Base-by-base conservation (phyloP, 2,329 filamentous ascomycete genomes). In the Conoideocrella luteorostrata region DNA sequence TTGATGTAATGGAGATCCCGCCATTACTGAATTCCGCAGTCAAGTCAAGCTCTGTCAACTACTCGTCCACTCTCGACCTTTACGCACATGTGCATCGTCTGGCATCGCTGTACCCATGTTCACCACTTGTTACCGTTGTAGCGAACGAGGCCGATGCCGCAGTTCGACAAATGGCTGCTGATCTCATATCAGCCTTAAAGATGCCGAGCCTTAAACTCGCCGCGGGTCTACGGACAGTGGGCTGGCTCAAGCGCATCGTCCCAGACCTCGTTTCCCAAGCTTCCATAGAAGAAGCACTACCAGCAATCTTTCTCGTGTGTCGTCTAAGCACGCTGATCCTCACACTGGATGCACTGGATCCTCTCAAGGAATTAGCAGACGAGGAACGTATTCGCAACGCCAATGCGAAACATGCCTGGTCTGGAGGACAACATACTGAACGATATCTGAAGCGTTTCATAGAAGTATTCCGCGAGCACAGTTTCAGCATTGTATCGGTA, bases 381-480 rank as follows among this genome's bases (percentile, higher is more conserved):
- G 87, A 95, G 57, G 91, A 96, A 63, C 82, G 64, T 39, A 58
- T 63, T 36, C 72, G 69, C 12, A 69, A 75, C 47, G 64, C 62
- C 44, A 64, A 71, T 26, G 58, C 64, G 12, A 56, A 62, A 5
- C 59, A 60, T 18, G 63, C 64, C 7, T 85, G 76, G 77, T 79
- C 76, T 3, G 80, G 80, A 1, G 91, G 91, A 0, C 89, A 95
- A 57, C 93, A 97, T 62, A 96, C 90, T 1, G 93, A 97, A 63
- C 78, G 89, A 41, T 98, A 89, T 56, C 69, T 98, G 34, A 98
- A 97, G 64, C 79, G 90, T 38, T 98, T 95, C 64, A 87, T 98
- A 55, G 93, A 98, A 61, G 89, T 98, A 22, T 97, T 97, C 62
- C 85, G 93, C 41, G 93, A 98, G 65, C 93, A 98, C 64, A 95